Base-by-base conservation (phyloP, 1,284 basidiomycete species). In the Quambalaria eucalypti region DNA sequence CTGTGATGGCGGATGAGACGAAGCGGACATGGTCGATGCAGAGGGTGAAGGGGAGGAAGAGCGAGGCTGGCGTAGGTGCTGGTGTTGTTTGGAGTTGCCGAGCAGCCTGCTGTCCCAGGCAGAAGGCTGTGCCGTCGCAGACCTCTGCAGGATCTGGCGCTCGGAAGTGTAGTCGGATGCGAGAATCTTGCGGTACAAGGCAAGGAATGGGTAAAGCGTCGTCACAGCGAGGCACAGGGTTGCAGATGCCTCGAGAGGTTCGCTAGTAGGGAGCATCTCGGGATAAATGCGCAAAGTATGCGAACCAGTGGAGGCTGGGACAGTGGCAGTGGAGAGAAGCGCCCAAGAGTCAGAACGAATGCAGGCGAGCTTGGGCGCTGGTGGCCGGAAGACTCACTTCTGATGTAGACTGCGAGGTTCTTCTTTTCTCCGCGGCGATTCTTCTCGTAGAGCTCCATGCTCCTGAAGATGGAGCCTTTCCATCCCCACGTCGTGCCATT, bases 401-500 rank as follows among this genome's bases (percentile, higher is more conserved):
- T 14, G 6, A 46, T 21, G 25, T 46, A 46, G 25, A 46, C 21
- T 7, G 42, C 42, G 25, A 46, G 19, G 21, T 14, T 19, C 25
- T 19, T 46, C 42, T 25, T 7, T 21, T 46, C 12, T 46, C 42
- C 42, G 7, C 16, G 3, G 14, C 16, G 5, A 26, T 21, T 14
- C 6, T 21, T 23, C 16, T 14, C 25, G 42, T 46, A 46, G 12
- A 46, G 21, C 42, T 46, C 42, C 42, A 46, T 26, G 25, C 42
- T 46, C n/a, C 25, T 19, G 42, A 46, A 46, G 42, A 46, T 26
- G 42, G 42, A 46, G 3, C 42, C 42, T 26, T 46, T 46, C 42
- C 42, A 46, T 12, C 16, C 25, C 7, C 42, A 46, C 21, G 21
- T 6, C 5, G n/a, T 26, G 16, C 42, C 42, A 4, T 46, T 26